A percentile compares a stretch with the other conserved stretches of the same genome.
Conservation (phyloP, 176 grass and related monocot species). For the Musa itinerans region DNA sequence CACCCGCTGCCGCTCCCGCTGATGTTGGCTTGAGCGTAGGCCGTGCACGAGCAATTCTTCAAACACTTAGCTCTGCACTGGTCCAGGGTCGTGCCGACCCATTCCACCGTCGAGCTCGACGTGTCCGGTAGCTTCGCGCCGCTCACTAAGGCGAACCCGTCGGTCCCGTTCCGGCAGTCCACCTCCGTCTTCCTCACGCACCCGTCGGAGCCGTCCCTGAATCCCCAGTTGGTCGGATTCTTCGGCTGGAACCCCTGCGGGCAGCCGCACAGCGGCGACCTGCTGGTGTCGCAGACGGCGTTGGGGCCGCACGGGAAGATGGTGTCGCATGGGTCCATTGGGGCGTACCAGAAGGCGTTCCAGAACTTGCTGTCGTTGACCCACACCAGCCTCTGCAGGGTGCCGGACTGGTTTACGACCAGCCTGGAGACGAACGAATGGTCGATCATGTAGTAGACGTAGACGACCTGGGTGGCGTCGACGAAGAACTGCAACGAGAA, state of each 20-base stretch:
- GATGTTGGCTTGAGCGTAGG: too few relatives aligned
- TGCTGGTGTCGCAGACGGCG: too few relatives aligned
- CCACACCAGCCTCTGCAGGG: conserved; percentile 25
- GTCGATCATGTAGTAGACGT: conserved; percentile 9
- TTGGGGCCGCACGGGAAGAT: too few relatives aligned
- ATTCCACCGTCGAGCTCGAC: conserved; percentile 41
- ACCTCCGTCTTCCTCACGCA: too few relatives aligned
- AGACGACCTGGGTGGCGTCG: conserved; percentile 39
- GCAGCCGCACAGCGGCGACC: too few relatives aligned
- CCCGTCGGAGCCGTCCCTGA: too few relatives aligned
- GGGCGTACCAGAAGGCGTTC: conserved; percentile 36
- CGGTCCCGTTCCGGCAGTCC: too few relatives aligned
- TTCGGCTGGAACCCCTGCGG: too few relatives aligned
- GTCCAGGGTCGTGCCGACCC: conserved; percentile 25
- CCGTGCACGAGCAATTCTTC: too few relatives aligned
- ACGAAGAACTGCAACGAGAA: conserved; percentile 45
- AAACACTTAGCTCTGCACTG: conserved; percentile 25
- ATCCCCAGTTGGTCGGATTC: too few relatives aligned
- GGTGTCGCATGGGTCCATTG: conserved; percentile 1
- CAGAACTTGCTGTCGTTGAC: conserved; percentile 17
- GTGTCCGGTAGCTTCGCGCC: conserved; percentile 48
- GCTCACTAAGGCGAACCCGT: too few relatives aligned
- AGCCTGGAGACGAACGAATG: not conserved
- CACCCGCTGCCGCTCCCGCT: too few relatives aligned
- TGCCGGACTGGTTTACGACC: conserved; percentile 35